Base-by-base conservation (phyloP, 345 rosid genomes). In the Linum trigynum region DNA sequence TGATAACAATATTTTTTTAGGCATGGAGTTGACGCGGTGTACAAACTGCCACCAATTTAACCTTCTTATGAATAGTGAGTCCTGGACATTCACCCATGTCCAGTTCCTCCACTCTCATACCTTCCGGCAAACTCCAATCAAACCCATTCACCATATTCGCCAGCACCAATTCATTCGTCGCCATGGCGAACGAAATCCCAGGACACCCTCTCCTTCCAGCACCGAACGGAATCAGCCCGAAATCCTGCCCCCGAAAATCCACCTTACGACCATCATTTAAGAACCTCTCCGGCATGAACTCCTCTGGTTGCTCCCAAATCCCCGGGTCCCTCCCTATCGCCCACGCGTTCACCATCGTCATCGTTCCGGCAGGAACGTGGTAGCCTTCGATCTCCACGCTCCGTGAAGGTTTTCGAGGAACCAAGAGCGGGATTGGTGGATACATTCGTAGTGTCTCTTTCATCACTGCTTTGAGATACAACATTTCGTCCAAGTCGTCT, bases 41-140 rank as follows among this genome's bases (percentile, higher is more conserved):
- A 23, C 32, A 67, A 56, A 64, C 39, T 7, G 55, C 73, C 42
- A 43, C 63, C 17, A 64, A 64, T 57, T 63, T 63, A 17, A 64
- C 37, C 39, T 64, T 64, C 38, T 64, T 64, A 35, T 58, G 73
- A 0, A 58, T 23, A 2, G 57, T 43, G 3, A 58, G 0, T 8
- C 59, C 64, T 6, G 58, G 23, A 42, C 38, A 8, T 12, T 70
- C 73, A 14, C 48, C 38, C 58, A 64, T 64, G 59, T 70, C 68
- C 62, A 70, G 15, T 23, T 70, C 58, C 63, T 70, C 64, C 15
- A 3, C 40, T 4, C 10, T 57, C 14, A n/a, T 38, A 16, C 64
- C 68, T 37, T 7, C 39, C 57, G 73, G 73, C 50, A 64, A 45
- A 43, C 56, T 61, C 73, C 68, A 70, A 64, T 70, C 63, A 64